phyloP scores from a whole-genome alignment of 2,329 filamentous ascomycete genomes.

The Colletotrichum zoysiae region DNA sequence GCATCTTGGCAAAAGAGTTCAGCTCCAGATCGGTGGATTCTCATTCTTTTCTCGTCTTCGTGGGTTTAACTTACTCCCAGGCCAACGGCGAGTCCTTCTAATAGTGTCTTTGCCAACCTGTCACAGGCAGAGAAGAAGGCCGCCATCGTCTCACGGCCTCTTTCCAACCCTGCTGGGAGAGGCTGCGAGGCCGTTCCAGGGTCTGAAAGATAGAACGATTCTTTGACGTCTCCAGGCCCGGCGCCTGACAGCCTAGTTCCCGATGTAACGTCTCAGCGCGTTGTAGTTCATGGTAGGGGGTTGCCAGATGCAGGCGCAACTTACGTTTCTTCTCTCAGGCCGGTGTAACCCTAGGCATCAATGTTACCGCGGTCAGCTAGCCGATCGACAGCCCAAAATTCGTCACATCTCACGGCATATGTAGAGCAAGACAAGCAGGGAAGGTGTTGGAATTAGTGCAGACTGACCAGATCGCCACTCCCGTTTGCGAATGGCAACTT shows the following conservation, averaged over 20 bases:
- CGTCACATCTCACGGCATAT: background rate
- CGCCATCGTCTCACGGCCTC: slow-evolving; percentile 15
- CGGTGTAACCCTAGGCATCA: slow-evolving; percentile 39
- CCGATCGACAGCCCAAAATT: background rate
- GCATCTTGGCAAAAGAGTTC: slow-evolving; percentile 44
- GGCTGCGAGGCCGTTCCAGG: slow-evolving; percentile 25
- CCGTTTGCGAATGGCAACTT: slow-evolving; percentile 32
- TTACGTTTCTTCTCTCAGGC: slow-evolving; percentile 42
- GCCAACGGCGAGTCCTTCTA: slow-evolving; percentile 74
- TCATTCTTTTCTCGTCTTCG: background rate
- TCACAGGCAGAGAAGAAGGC: slow-evolving; percentile 37
- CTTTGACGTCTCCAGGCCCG: slow-evolving; percentile 41
- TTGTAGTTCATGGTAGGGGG: background rate
- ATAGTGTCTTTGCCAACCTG: slow-evolving; percentile 25
- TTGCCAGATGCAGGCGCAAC: background rate
- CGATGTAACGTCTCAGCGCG: background rate
- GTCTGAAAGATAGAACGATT: slow-evolving; percentile 41
- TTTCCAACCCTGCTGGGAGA: slow-evolving; percentile 35
- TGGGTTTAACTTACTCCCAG: slow-evolving; percentile 67
- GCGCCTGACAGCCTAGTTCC: slow-evolving; percentile 34
- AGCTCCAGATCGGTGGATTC: background rate
- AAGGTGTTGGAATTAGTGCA: background rate
- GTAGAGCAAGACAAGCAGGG: background rate
- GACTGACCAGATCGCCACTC: slow-evolving; percentile 41
- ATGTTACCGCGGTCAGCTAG: background rate